Percentiles rank a stretch among this genome's conserved stretches.
Evolutionary conservation across 306 rosid genomes (phyloP).

Genomic region (Sophora flavescens): DNA sequence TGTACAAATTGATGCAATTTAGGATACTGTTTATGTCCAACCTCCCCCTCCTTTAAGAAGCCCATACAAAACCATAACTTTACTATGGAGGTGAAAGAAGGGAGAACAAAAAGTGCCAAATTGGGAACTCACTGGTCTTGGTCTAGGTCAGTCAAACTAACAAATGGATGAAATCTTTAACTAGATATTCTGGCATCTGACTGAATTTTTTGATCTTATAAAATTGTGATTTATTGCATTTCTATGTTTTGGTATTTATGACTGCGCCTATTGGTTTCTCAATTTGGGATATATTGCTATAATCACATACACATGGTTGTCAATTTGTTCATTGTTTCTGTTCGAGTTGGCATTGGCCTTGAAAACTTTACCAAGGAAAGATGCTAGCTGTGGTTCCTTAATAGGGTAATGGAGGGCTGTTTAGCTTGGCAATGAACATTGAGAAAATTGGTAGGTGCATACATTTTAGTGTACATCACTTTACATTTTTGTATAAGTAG

Average conservation of each 20-base stretch:
- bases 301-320: conserved; percentile 39
- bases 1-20: conserved; percentile 49
- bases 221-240: conserved; percentile 40
- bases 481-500: too few species aligned
- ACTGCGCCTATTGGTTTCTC: conserved; percentile 52
- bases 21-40: neutral
- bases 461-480: neutral
- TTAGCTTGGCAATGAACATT: conserved; percentile 26
- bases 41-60: conserved; percentile 1
- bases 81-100: conserved; percentile 45
- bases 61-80: conserved; percentile 39
- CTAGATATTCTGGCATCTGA: conserved; percentile 63
- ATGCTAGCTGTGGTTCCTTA: conserved; percentile 47
- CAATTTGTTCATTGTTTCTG: conserved; percentile 42
- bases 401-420: conserved; percentile 39
- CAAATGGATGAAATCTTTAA: conserved; percentile 60
- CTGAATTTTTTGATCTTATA: conserved; percentile 44
- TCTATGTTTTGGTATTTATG: conserved; percentile 46
- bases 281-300: conserved; percentile 50
- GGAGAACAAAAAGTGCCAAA: conserved; percentile 32
- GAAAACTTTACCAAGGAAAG: conserved; percentile 37
- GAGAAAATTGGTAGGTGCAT: neutral
- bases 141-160: conserved; percentile 60
- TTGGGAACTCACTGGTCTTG: conserved; percentile 56
- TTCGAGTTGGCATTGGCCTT: conserved; percentile 26